Evolutionary conservation across 106 monocot species (phyloP), one percentile per base, ranked within the genome.

Genomic region (Ottelia alismoides): DNA sequence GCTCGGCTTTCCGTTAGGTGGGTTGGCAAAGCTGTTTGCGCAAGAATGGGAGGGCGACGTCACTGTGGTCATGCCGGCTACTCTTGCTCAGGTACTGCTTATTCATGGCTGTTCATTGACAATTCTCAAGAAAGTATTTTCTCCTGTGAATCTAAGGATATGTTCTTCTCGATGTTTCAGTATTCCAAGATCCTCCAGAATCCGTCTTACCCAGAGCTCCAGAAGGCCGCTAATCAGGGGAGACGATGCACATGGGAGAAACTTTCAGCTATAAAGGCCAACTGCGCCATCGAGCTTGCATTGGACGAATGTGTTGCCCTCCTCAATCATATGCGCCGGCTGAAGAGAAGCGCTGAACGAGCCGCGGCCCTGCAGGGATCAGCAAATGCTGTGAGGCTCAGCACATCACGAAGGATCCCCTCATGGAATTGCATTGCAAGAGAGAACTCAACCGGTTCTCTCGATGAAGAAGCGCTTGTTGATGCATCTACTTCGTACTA

Each of bases 41-140:
- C 90, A 98, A 68, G 90, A 98, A 49, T 98, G 98, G 98, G 98
- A 90, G 43, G 90, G 98, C 47, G 98, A 98, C 61, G 72, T 98
- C 2, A 90, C 98, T 3, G 56, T 98, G 0, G 98, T 98, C 40
- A 98, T 98, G 98, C 98, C 85, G 1, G 85, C 98, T 23, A 98
- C 98, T 31, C 67, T 96, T 61, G 65, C 84, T 61, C 96, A 96
- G 84, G 96, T 96, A 62, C 0, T 26, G 11, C 11, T 16, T 6
- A 46, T 5, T 10, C 40, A 21, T 23, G 0, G 22, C 51, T 30
- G 25, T 21, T 35, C 2, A 22, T 35, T 35, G n/a, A 51, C 21
- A 45, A 11, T 24, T 22, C 21, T 29, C 16, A 43, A 43, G 16
- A 43, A 43, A 7, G 16, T 7, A 43, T 43, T 16, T 43, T 43